A percentile compares a stretch with the other conserved stretches of the same genome.
Conservation (phyloP, 2,329 filamentous ascomycete species). For the Aspergillus candidus region DNA sequence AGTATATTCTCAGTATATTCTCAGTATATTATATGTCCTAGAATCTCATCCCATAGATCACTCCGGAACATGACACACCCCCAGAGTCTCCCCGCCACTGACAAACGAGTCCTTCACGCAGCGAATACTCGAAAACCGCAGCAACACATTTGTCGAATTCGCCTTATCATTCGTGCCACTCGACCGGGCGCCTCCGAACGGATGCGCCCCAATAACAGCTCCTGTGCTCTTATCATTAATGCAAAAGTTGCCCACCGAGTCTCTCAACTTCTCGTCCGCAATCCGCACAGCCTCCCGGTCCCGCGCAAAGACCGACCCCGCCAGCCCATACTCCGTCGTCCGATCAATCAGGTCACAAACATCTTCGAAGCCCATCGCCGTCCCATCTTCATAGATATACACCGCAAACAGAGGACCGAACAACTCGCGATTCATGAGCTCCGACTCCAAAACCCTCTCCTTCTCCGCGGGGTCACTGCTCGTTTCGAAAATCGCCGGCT, state of each 20-base stretch:
- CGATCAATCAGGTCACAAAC: conserved; percentile 17
- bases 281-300: conserved; percentile 31
- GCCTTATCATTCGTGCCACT: conserved; percentile 69
- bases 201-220: conserved; percentile 66
- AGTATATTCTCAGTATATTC: no score
- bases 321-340: conserved; percentile 33
- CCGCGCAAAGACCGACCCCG: conserved; percentile 35
- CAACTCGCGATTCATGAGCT: conserved; percentile 67
- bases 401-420: conserved; percentile 70
- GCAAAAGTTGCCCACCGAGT: conserved; percentile 39
- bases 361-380: no score
- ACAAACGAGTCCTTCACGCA: conserved; percentile 55
- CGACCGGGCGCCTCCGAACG: conserved; percentile 63
- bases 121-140: conserved; percentile 58
- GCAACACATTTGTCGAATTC: conserved; percentile 55
- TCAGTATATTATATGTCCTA: no score
- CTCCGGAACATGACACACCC: no score
- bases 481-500: conserved; percentile 61
- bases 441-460: conserved; percentile 63
- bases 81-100: no score
- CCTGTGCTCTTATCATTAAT: conserved; percentile 51
- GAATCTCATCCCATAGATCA: no score
- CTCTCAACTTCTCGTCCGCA: conserved; percentile 33
- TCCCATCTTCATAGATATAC: conserved; percentile 59
- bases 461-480: conserved; percentile 36